Conservation (phyloP, 345 rosid genomes). For the Ceriops tagal region DNA sequence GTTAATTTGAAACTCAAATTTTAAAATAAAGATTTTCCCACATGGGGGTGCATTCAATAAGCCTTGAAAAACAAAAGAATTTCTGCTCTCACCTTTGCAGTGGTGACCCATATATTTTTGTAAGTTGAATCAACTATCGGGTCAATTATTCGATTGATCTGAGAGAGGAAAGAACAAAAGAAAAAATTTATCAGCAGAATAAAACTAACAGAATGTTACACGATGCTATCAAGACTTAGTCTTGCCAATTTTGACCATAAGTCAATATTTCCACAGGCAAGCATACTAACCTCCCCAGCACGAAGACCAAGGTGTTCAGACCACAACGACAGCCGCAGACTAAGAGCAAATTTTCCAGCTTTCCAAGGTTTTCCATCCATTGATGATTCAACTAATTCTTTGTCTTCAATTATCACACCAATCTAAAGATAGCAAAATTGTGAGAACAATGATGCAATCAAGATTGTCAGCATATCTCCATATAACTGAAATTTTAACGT, state of each 20-base stretch:
- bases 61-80: no score
- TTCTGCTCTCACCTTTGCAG: conserved; percentile 65
- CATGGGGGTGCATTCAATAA: no score
- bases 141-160: conserved; percentile 70
- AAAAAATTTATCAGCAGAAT: background rate
- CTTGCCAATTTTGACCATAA: background rate
- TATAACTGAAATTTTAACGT: no score
- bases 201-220: no score
- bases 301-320: conserved; percentile 93
- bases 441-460: background rate
- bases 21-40: no score
- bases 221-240: background rate
- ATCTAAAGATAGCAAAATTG: conserved; percentile 46
- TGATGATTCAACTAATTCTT: conserved; percentile 68
- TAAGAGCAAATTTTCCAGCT: conserved; percentile 79
- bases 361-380: conserved; percentile 97
- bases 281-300: conserved; percentile 59
- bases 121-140: conserved; percentile 84
- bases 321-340: conserved; percentile 95
- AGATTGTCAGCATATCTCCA: background rate
- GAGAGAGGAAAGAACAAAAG: conserved; percentile 18
- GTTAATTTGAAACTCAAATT: background rate
- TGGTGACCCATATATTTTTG: conserved; percentile 77
- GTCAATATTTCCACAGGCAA: background rate
- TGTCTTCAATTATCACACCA: conserved; percentile 85